Evolutionary conservation across 352 stramenopile genomes (phyloP).

Genomic region (Heterotrichella gracilis): DNA sequence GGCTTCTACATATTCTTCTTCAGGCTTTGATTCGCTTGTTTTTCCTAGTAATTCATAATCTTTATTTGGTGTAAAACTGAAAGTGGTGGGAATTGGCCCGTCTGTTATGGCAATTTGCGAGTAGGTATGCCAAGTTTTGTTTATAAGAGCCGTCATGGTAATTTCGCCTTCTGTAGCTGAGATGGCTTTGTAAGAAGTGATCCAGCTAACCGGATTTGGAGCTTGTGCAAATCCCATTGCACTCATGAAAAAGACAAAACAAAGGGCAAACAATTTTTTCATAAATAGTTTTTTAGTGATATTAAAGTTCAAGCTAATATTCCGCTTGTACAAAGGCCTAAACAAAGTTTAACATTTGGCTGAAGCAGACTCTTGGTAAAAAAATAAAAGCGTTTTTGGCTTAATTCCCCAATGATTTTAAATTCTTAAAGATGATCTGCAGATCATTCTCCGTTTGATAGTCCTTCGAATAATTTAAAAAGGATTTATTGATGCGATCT

Average conservation of each 20-base stretch:
- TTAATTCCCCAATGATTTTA: neutral
- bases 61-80: neutral
- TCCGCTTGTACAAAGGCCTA: neutral
- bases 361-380: no score
- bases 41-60: neutral
- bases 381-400: no score
- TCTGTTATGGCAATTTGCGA: neutral
- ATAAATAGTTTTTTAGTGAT: neutral
- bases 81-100: neutral
- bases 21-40: neutral
- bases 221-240: neutral
- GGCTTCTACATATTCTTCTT: neutral
- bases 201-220: neutral
- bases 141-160: neutral
- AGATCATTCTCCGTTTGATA: neutral
- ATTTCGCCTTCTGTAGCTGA: neutral
- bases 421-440: neutral
- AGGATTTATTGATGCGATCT: neutral
- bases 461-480: conserved; percentile 6
- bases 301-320: neutral
- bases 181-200: neutral
- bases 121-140: neutral
- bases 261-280: neutral
- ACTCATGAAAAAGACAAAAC: neutral
- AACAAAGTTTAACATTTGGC: neutral